A percentile compares a stretch with the other conserved stretches of the same genome.
Conservation (phyloP, 345 rosid genomes). For the Psidium friedrichsthalianum region DNA sequence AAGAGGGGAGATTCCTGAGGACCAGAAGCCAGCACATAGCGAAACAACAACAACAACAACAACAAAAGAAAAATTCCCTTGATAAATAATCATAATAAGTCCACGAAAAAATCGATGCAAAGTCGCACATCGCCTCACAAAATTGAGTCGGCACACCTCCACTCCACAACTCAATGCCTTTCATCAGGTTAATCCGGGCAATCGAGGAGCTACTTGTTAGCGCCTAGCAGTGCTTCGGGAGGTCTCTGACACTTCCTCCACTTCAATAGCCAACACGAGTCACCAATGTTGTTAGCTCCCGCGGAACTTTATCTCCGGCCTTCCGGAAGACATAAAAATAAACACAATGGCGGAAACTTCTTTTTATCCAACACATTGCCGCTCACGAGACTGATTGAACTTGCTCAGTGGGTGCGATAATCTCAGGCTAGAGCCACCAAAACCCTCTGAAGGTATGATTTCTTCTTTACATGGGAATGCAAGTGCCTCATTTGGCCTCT, state of each 20-base stretch:
- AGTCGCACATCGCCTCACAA: not conserved
- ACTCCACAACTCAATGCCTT: not conserved
- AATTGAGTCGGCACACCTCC: not conserved
- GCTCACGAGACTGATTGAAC: not conserved
- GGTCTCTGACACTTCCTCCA: not conserved
- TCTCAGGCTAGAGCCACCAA: not conserved
- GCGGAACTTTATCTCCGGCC: not conserved
- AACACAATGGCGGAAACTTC: not conserved
- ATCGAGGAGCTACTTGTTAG: not conserved
- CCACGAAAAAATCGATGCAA: not conserved
- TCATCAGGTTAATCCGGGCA: not conserved
- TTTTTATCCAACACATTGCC: not conserved
- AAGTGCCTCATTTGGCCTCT: conserved; percentile 8
- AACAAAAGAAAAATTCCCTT: not conserved
- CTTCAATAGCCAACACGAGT: not conserved
- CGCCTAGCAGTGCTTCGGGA: not conserved
- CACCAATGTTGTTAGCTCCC: not conserved
- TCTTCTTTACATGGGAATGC: not conserved
- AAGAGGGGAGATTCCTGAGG: not conserved
- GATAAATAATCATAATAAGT: not conserved
- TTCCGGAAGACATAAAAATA: not conserved
- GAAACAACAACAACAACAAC: not conserved
- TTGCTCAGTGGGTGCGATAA: not conserved
- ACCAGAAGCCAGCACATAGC: not conserved
- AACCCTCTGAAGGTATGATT: not conserved